Percentiles rank a stretch among this genome's conserved stretches.
Evolutionary conservation across 1,139 yeast species (phyloP).

Genomic region (Groenewaldozyma sp.): DNA sequence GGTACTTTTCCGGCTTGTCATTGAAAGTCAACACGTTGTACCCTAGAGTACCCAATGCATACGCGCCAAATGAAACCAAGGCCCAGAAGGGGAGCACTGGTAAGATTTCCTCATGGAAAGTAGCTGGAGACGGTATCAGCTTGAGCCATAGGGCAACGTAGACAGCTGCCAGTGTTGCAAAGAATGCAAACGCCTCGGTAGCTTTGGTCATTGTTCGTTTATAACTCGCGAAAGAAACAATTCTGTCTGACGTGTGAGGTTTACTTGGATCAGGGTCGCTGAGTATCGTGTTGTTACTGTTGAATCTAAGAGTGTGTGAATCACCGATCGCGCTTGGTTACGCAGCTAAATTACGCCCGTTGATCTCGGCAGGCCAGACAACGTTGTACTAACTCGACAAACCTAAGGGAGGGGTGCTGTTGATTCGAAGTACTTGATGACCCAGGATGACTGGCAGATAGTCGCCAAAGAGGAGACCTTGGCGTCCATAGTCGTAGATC

Average conservation of each 20-base stretch:
- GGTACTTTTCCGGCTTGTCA: conserved; percentile 62
- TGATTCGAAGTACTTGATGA: too few species aligned
- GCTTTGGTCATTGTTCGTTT: conserved; percentile 52
- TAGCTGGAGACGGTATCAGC: conserved; percentile 46
- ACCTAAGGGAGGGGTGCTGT: too few species aligned
- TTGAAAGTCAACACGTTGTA: conserved; percentile 64
- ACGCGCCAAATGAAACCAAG: conserved; percentile 60
- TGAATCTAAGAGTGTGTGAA: too few species aligned
- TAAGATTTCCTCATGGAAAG: conserved; percentile 45
- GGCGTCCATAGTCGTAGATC: neutral
- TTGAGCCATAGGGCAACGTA: conserved; percentile 48
- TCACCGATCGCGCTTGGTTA: too few species aligned
- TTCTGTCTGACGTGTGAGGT: neutral
- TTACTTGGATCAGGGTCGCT: too few species aligned
- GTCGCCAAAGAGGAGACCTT: too few species aligned
- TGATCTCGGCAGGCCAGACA: too few species aligned
- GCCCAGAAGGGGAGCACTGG: conserved; percentile 70
- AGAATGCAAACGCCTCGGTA: conserved; percentile 46
- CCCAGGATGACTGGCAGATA: too few species aligned
- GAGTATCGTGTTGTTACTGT: too few species aligned
- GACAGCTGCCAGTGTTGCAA: conserved; percentile 39
- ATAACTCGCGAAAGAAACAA: neutral
- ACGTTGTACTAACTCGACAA: too few species aligned
- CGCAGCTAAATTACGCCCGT: too few species aligned
- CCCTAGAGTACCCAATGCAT: conserved; percentile 63